Evolutionary conservation across 306 rosid species (phyloP).

Genomic region (Quercus aquifolioides): DNA sequence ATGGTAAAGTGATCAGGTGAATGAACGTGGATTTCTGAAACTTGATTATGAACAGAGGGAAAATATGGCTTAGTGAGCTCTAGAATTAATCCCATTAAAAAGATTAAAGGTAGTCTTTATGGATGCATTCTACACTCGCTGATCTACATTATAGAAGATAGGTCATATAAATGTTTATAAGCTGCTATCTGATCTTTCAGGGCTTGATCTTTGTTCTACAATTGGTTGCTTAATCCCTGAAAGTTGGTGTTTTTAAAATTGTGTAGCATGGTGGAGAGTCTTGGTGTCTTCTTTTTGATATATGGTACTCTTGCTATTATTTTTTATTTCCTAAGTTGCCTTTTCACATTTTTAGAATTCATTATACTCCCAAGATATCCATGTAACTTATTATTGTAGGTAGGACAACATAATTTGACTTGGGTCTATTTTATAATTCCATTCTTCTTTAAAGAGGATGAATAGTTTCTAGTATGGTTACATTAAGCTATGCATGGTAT

Average conservation of each 20-base stretch:
- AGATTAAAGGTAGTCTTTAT: constrained; percentile 12
- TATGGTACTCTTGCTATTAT: not conserved
- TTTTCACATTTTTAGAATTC: not conserved
- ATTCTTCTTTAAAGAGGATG: constrained; percentile 18
- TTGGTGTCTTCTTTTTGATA: not conserved
- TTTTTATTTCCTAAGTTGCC: not conserved
- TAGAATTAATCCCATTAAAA: constrained; percentile 15
- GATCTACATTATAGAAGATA: not conserved
- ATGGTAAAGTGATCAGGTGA: constrained; percentile 29
- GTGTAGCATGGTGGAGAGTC: not conserved
- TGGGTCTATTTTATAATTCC: constrained; percentile 3
- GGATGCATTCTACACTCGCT: constrained; percentile 17
- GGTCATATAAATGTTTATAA: not conserved
- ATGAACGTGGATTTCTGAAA: constrained; percentile 2
- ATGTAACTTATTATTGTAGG: constrained; percentile 33
- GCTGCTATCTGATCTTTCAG: not conserved
- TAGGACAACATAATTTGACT: constrained; percentile 16
- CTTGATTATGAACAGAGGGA: constrained; percentile 21
- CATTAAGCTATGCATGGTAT: constrained; percentile 27
- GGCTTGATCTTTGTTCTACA: constrained; percentile 1
- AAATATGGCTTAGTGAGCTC: constrained; percentile 10
- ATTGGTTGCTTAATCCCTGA: not conserved
- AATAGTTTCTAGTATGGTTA: constrained; percentile 16
- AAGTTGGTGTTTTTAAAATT: not conserved
- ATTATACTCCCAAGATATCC: constrained; percentile 7